Conservation (phyloP, 2,329 filamentous ascomycete genomes). For the Penicillium sclerotigenum region DNA sequence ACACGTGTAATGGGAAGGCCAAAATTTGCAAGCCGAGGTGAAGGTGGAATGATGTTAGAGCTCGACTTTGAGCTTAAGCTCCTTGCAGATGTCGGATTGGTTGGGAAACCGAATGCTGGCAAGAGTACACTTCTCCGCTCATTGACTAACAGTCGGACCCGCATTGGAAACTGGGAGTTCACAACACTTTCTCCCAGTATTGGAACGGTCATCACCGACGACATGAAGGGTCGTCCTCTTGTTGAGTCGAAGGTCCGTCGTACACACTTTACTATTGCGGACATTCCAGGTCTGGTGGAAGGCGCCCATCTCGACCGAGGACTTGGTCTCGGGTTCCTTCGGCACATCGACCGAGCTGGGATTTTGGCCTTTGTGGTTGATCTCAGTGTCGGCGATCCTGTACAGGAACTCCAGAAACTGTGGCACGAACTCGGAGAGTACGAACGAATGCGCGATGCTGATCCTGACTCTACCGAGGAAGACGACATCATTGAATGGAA, state of each 20-base stretch:
- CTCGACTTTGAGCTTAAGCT: constrained; percentile 91
- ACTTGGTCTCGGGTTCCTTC: constrained; percentile 83
- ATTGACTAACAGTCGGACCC: constrained; percentile 80
- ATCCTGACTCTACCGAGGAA: constrained; percentile 63
- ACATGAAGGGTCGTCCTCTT: constrained; percentile 71
- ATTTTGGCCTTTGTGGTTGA: constrained; percentile 94
- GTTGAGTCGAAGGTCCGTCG: constrained; percentile 55
- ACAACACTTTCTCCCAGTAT: constrained; percentile 94
- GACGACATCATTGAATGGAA: constrained; percentile 47
- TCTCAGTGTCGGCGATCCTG: constrained; percentile 73
- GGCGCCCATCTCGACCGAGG: constrained; percentile 90
- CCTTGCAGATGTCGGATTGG: constrained; percentile 88
- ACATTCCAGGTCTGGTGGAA: constrained; percentile 91
- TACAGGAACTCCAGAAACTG: constrained; percentile 71
- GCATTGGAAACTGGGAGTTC: constrained; percentile 93
- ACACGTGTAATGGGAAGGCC: constrained; percentile 71
- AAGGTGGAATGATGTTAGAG: constrained; percentile 71
- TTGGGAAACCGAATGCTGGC: constrained; percentile 91
- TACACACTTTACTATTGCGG: constrained; percentile 85
- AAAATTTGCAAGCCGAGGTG: constrained; percentile 84
- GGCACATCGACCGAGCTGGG: constrained; percentile 89
- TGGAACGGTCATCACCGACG: constrained; percentile 89
- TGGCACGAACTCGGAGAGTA: constrained; percentile 92
- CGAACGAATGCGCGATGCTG: constrained; percentile 72
- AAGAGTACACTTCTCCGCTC: constrained; percentile 90